A percentile compares a stretch with the other conserved stretches of the same genome.
Conservation (phyloP, 2,329 filamentous ascomycete species). For the Chaetomium globosum region DNA sequence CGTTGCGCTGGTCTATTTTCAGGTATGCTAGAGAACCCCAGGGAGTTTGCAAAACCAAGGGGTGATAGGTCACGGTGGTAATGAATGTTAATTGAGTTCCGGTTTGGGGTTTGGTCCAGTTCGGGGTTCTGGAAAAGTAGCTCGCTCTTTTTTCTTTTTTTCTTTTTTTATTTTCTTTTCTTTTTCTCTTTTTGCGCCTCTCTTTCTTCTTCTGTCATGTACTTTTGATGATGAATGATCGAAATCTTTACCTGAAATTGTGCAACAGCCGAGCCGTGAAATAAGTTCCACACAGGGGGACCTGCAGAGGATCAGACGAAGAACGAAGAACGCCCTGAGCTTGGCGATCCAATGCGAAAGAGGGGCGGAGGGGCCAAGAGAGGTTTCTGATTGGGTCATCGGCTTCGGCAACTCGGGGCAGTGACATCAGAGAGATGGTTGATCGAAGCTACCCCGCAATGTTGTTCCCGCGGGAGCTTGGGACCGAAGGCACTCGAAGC, state of each 20-base stretch:
- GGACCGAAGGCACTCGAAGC: not conserved
- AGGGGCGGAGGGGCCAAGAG: not conserved
- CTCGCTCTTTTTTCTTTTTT: not conserved
- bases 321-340: not conserved
- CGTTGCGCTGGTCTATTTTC: not conserved
- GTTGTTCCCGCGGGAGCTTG: not conserved
- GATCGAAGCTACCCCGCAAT: constrained; percentile 33
- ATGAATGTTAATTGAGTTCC: not conserved
- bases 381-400: not conserved
- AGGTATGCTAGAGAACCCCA: not conserved
- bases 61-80: not conserved
- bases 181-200: not conserved
- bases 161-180: no score
- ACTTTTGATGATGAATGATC: not conserved
- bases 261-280: not conserved
- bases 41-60: not conserved
- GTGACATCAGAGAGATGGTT: constrained; percentile 22
- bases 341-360: not conserved
- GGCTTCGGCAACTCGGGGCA: constrained; percentile 8
- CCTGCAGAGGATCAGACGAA: not conserved
- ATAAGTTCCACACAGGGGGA: not conserved
- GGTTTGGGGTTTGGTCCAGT: not conserved
- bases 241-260: not conserved
- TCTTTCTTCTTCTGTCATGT: not conserved
- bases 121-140: not conserved